Evolutionary conservation across 106 monocot species (phyloP), one percentile per base, ranked within the genome.

Genomic region (Ottelia alismoides): DNA sequence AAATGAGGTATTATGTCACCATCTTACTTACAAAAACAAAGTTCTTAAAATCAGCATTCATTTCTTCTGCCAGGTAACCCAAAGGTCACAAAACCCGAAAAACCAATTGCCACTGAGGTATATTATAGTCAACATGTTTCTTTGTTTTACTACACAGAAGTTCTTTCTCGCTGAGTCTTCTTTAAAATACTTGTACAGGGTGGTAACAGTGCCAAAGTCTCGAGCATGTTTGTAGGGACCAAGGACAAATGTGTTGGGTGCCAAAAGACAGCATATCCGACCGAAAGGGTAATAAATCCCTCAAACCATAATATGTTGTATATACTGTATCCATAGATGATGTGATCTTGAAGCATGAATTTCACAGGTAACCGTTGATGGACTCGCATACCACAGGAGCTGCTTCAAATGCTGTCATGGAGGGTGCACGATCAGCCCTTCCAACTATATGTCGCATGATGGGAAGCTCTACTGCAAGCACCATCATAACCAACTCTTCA

Each of bases 371-470:
- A 69, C 76, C 2, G 72, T 76, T 24, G 62, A 81, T 67, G 72
- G 74, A 18, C 74, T 69, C 56, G 51, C 73, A 27, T 84, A 90
- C 47, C 89, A 90, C 69, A 84, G 58, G 60, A 77, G 71, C 53
- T 90, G 89, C 66, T 90, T 90, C 89, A 90, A 90, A 55, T 90
- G 89, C 69, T 53, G 53, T 11, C 77, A 90, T 75, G 89, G 89
- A 22, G 89, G 89, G 9, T 90, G 89, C 52, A 49, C 59, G 2
- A 90, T 90, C n/a, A 90, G 84, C 77, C 84, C 84, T 46, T 90
- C 89, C 6, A 90, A 84, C 69, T 90, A 84, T 56, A 80, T 84
- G 32, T 80, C 89, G n/a, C 84, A 90, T 49, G 89, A 90, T 24
- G 80, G 80, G 11, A 80, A 61, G 51, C 76, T 90, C 30, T 90